Base-by-base conservation (phyloP, 192 early-diverging fungal species). In the Gorgonomyces haynaldii region DNA sequence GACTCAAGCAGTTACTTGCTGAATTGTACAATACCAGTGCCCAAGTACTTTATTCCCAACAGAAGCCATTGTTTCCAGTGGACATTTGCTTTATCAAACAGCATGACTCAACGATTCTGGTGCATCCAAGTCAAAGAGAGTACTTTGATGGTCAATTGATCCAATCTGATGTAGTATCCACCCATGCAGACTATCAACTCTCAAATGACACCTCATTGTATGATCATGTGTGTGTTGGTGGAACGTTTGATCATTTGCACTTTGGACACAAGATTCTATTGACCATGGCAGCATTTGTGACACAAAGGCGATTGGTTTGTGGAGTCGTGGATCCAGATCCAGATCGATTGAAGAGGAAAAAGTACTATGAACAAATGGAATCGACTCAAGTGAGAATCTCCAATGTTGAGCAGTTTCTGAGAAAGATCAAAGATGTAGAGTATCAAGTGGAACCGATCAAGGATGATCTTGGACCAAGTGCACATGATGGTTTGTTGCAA, bases 161-260 rank as follows among this genome's bases (percentile, higher is more conserved):
- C n/a, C n/a, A n/a, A n/a, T n/a, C n/a, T n/a, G n/a, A n/a, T n/a
- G n/a, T n/a, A n/a, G n/a, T n/a, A n/a, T n/a, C n/a, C n/a, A n/a
- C n/a, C n/a, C n/a, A n/a, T n/a, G n/a, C n/a, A n/a, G n/a, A n/a
- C n/a, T n/a, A n/a, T n/a, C n/a, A n/a, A n/a, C n/a, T n/a, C n/a
- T n/a, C 8, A 1, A 53, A 59, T 6, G 36, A 50, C 5, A 41
- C 46, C 23, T 46, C 45, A 10, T 37, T 41, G 4, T 78, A 70
- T 66, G 52, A 60, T 16, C 48, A 69, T 56, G 83, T 83, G 0
- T 82, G 70, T 8, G 53, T 94, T 4, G 95, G 95, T 19, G 95
- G 95, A 12, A 96, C 95, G 15, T 98, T 98, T 71, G 95, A 98
- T 63, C 91, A 95, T 55, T 63, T 98, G 39, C 95, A 98, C 50